These are phyloP conservation scores for Cucurbita argyrosperma DNA, from an alignment of 306 rosid genomes.

Conservation along the genomic window DNA sequence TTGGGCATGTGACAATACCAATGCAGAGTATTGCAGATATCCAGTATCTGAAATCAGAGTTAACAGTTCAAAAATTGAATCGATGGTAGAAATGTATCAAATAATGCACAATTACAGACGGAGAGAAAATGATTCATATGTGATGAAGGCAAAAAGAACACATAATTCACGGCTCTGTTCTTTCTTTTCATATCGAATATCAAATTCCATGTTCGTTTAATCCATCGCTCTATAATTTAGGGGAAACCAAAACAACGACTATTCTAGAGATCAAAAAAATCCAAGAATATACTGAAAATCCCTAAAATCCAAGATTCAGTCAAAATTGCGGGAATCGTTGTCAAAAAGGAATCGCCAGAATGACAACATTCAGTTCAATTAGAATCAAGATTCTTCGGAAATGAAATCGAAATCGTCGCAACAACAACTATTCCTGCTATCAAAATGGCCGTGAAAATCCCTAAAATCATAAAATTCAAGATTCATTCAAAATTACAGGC, in stretches of 20 bases:
- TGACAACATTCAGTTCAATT: too few relatives aligned
- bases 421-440: neutral
- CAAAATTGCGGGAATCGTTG: neutral
- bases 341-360: too few relatives aligned
- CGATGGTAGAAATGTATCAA: neutral
- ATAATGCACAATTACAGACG: neutral
- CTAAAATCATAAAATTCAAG: neutral
- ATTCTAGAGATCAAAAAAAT: too few relatives aligned
- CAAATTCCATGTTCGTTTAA: too few relatives aligned
- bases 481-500: neutral
- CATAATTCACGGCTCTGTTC: too few relatives aligned
- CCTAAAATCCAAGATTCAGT: neutral
- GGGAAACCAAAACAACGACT: too few relatives aligned
- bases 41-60: neutral
- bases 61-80: neutral
- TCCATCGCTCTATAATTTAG: too few relatives aligned
- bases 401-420: too few relatives aligned
- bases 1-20: neutral
- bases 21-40: neutral
- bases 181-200: too few relatives aligned
- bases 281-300: too few relatives aligned
- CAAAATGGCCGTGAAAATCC: neutral
- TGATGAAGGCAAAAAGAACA: neutral
- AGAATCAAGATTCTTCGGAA: too few relatives aligned
- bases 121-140: neutral